Conservation (phyloP, 2,329 filamentous ascomycete genomes). For the Aspergillus fischeri region DNA sequence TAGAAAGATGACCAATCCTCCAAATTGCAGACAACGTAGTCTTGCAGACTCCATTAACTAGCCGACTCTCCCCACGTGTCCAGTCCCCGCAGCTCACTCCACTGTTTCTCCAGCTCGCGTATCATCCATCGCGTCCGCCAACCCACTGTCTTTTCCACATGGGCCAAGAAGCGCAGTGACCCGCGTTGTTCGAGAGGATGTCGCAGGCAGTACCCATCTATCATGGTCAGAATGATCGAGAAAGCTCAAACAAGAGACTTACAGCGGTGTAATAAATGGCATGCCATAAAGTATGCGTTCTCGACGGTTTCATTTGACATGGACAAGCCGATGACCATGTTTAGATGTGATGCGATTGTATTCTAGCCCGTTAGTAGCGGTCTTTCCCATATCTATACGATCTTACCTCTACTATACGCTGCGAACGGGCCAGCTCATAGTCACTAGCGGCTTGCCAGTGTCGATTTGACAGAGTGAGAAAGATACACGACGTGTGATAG, state of each 20-base stretch:
- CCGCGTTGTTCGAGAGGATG: conserved; percentile 25
- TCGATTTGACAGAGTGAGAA: conserved; percentile 26
- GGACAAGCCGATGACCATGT: conserved; percentile 29
- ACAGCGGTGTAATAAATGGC: conserved; percentile 32
- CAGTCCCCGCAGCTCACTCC: conserved; percentile 23
- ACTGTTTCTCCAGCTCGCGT: conserved; percentile 24
- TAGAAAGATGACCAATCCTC: neutral
- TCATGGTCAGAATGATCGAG: neutral
- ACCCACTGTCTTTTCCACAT: conserved; percentile 25
- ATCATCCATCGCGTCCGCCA: conserved; percentile 33
- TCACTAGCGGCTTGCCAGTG: conserved; percentile 19
- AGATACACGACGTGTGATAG: conserved; percentile 32
- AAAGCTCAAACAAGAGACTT: conserved; percentile 5
- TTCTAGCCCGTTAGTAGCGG: conserved; percentile 12
- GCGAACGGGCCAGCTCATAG: conserved; percentile 23
- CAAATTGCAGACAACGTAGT: too few relatives aligned
- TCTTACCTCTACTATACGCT: conserved; percentile 27
- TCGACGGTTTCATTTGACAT: conserved; percentile 32
- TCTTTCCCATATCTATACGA: neutral
- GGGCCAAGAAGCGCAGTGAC: conserved; percentile 23
- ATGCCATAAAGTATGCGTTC: conserved; percentile 33
- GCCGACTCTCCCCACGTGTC: conserved; percentile 8
- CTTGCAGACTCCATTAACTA: neutral
- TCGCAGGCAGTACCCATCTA: conserved; percentile 32
- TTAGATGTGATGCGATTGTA: conserved; percentile 26